Percentiles rank a stretch among this genome's conserved stretches.
Conservation (phyloP, 257 asterid genomes). For the Voacanga thouarsii region DNA sequence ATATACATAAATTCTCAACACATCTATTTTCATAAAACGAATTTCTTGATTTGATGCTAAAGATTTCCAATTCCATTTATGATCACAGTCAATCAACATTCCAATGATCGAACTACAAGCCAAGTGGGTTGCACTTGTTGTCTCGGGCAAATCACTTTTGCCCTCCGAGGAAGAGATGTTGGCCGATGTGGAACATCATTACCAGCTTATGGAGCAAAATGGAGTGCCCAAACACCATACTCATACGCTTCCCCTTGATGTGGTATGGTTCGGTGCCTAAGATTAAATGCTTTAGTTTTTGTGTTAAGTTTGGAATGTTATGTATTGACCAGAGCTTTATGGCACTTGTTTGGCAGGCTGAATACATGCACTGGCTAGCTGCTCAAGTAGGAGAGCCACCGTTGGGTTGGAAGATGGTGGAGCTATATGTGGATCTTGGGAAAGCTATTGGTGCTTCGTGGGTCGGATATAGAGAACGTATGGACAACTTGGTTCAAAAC, state of each 20-base stretch:
- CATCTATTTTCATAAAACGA: background rate
- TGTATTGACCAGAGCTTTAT: no score
- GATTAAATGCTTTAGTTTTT: no score
- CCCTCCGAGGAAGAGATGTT: conserved; percentile 52
- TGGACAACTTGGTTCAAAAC: background rate
- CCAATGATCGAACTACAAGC: conserved; percentile 49
- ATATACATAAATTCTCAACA: background rate
- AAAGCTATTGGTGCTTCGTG: background rate
- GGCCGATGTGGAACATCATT: conserved; percentile 36
- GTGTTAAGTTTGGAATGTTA: no score
- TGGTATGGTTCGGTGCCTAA: background rate
- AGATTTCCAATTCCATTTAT: background rate
- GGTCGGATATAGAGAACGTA: background rate
- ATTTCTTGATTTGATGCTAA: background rate
- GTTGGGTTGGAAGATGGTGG: background rate
- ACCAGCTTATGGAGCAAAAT: conserved; percentile 35
- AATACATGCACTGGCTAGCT: conserved; percentile 18
- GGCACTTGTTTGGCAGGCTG: background rate
- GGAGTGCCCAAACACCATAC: conserved; percentile 27
- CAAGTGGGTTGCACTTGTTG: conserved; percentile 53
- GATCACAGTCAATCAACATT: conserved; percentile 18
- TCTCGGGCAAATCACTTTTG: conserved; percentile 41
- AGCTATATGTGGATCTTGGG: background rate
- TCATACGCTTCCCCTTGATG: background rate
- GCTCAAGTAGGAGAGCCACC: conserved; percentile 11